Conservation (phyloP, 2,329 filamentous ascomycete species). For the Triangularia setosa region DNA sequence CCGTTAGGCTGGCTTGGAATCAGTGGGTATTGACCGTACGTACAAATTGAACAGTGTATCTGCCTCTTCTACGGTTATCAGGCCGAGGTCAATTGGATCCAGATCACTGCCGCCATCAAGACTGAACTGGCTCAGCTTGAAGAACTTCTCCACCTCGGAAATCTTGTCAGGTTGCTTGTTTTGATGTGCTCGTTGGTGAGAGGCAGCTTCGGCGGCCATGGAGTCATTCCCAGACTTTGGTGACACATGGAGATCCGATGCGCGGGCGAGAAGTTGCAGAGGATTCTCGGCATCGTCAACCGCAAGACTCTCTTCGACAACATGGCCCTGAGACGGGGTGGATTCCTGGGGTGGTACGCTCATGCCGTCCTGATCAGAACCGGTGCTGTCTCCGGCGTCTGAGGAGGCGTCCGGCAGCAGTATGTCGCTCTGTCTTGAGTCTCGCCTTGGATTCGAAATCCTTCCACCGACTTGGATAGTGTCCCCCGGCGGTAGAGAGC, state of each 20-base stretch:
- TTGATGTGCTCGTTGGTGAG: conserved; percentile 20
- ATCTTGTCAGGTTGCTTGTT: conserved; percentile 37
- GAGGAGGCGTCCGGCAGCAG: conserved; percentile 25
- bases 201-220: conserved; percentile 17
- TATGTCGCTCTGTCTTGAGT: conserved; percentile 19
- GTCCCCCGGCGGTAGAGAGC: conserved; percentile 9
- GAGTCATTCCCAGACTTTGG: conserved; percentile 31
- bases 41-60: conserved; percentile 63
- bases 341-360: conserved; percentile 25
- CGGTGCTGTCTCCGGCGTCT: conserved; percentile 27
- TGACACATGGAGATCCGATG: conserved; percentile 63
- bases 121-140: conserved; percentile 59
- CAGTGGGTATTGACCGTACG: conserved; percentile 26
- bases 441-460: conserved; percentile 11
- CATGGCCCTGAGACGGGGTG: conserved; percentile 26
- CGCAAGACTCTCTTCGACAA: conserved; percentile 50
- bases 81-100: conserved; percentile 65
- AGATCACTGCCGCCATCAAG: conserved; percentile 61
- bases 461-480: conserved; percentile 17
- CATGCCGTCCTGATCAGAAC: conserved; percentile 30
- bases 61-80: conserved; percentile 64
- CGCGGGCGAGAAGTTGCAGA: conserved; percentile 66
- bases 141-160: conserved; percentile 59
- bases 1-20: not conserved
- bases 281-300: conserved; percentile 74